Evolutionary conservation across 2,329 filamentous ascomycete genomes (phyloP), one percentile per base, ranked within the genome.

Genomic region (Zymoseptoria crescenta): DNA sequence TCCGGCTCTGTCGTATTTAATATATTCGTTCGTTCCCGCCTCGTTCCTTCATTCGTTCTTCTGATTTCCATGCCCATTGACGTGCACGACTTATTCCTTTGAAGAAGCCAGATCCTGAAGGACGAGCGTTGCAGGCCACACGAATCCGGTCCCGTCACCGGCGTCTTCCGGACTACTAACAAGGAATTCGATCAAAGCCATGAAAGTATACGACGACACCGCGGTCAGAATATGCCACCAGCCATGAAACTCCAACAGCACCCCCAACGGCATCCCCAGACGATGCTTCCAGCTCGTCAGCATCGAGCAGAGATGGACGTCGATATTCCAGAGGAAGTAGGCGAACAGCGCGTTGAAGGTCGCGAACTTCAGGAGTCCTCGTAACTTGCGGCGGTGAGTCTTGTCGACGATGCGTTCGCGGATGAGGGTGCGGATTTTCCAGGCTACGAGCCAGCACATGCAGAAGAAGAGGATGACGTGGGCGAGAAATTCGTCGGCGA

Each of bases 141-240:
- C 64, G 57, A 68, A 69, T 2, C 64, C 66, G 4, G 61, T 41
- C 3, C 59, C 62, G 49, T 62, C 59, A 28, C 56, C 64, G 4
- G 57, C 54, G 20, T 62, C 54, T 51, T 64, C 62, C 8, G 62
- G 56, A 49, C 49, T 58, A 49, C 49, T 58, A 6, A 64, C 59
- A 8, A 69, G 49, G 48, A 65, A 65, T 56, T 69, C 67, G 28
- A 69, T 63, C 9, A 69, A 55, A 1, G 65, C 65, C 66, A 68
- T 67, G 55, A 67, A 68, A 1, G 60, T 63, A 52, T 68, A 69
- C 1, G 64, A 56, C 8, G 60, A 50, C 3, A 67, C 57, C 1
- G 65, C 89, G 0, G 90, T 94, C 81, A 93, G 85, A 45, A 92
- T 70, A 74, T 93, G 89, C 86, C 86, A 88, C 83, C 84, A 88